Evolutionary conservation across 2,329 filamentous ascomycete species (phyloP).

Genomic region (Fusarium foetens): DNA sequence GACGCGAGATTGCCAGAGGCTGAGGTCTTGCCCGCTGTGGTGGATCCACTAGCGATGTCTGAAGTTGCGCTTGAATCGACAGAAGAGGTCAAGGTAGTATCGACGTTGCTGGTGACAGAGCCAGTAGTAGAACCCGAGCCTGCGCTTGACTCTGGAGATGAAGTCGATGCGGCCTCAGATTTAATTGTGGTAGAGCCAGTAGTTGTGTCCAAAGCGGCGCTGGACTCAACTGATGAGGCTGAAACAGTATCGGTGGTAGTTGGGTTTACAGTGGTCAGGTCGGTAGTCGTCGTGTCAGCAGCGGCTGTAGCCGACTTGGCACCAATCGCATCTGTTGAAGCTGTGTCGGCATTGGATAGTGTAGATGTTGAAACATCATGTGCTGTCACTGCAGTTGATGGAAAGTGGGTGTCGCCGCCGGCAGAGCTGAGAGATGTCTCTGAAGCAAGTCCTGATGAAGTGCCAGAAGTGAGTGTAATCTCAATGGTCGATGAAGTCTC

Average conservation of each 20-base stretch:
- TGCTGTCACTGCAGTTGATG: not conserved
- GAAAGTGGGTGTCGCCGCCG: not conserved
- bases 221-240: not conserved
- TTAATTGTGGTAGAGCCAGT: not conserved
- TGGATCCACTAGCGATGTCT: not conserved
- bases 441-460: not conserved
- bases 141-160: not conserved
- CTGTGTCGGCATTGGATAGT: not conserved
- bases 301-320: not conserved
- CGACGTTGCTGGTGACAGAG: rapidly evolving
- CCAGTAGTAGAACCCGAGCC: not conserved
- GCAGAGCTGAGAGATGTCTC: not conserved
- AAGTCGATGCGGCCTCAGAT: not conserved
- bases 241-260: not conserved
- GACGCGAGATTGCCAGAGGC: not conserved
- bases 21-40: not conserved
- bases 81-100: not conserved
- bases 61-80: not conserved
- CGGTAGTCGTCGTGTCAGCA: not conserved
- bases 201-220: not conserved
- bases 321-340: not conserved
- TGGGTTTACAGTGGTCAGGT: not conserved
- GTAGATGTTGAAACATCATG: not conserved
- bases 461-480: not conserved
- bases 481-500: not conserved